Evolutionary conservation across 768 basidiomycete species (phyloP), one percentile per base, ranked within the genome.

Genomic region (Fistulinella prunicolor): DNA sequence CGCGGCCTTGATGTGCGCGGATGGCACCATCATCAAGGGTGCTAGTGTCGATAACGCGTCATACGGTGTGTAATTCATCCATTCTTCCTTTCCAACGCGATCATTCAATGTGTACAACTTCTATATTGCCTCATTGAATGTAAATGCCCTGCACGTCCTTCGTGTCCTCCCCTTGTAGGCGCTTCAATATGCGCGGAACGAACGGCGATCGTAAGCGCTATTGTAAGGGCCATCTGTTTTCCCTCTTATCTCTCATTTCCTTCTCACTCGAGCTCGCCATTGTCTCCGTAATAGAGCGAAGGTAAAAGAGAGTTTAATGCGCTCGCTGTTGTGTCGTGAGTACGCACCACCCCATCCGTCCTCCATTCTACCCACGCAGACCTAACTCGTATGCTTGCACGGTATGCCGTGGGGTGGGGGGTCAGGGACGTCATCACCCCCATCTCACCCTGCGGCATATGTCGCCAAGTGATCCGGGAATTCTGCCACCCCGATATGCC

Each of bases 31-130:
- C 32, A 78, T 94, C 48, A 86, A 81, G 52, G 93, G 95, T 12
- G 82, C 86, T 19, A 96, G 95, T 63, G 77, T 96, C 49, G 94
- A 98, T 71, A 96, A 95, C 57, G 91, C 90, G 0, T 89, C 91
- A 0, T 92, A 92, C 60, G 90, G 94, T 91, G 48, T 13, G 72
- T 30, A 13, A 3, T 12, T 9, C 13, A 4, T 32, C 30, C 4
- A 4, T 9, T 12, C 30, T 8, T 32, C 30, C 13, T 32, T 32
- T 32, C 30, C 30, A 12, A 23, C 23, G 9, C 16, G 22, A 13
- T 41, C 38, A n/a, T n/a, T n/a, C 32, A 16, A 28, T 35, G 12
- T 17, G 19, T 24, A 5, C 30, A 4, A 32, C 30, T 4, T 32
- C 26, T 28, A 28, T 10, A 28, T 28, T 16, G 32, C 17, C 28